Evolutionary conservation across 1,284 basidiomycete species (phyloP).

Genomic region (Microbotryum intermedium): DNA sequence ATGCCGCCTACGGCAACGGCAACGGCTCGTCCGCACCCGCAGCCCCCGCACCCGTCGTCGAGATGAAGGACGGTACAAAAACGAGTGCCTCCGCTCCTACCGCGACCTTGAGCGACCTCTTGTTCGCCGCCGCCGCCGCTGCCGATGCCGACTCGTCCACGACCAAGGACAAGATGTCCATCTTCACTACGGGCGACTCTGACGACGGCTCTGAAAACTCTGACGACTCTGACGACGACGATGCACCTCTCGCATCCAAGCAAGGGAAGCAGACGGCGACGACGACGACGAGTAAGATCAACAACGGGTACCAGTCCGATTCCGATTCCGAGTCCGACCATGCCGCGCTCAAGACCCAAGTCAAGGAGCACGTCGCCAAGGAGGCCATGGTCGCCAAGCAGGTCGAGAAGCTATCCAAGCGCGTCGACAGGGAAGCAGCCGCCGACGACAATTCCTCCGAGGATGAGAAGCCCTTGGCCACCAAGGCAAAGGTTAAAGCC

Average conservation of each 20-base stretch:
- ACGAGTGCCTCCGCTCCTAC: slow-evolving; percentile 18
- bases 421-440: slow-evolving; percentile 5
- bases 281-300: background rate
- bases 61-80: slow-evolving; percentile 12
- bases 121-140: background rate
- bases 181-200: slow-evolving; percentile 28
- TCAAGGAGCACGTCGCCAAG: slow-evolving; percentile 36
- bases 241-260: slow-evolving; percentile 29
- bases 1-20: background rate
- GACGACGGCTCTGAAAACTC: slow-evolving; percentile 19
- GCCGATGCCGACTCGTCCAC: background rate
- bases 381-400: background rate
- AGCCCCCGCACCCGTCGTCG: slow-evolving; percentile 1
- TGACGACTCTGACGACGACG: slow-evolving; percentile 15
- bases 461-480: slow-evolving; percentile 58
- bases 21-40: background rate
- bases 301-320: background rate
- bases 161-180: slow-evolving; percentile 27
- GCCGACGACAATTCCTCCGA: slow-evolving; percentile 44
- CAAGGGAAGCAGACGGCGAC: background rate
- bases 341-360: slow-evolving; percentile 26
- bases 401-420: background rate
- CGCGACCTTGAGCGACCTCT: slow-evolving; percentile 14
- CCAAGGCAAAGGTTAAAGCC: slow-evolving; percentile 33
- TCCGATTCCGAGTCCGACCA: background rate